A percentile compares a stretch with the other conserved stretches of the same genome.
Conservation (phyloP, 2,329 filamentous ascomycete species). For the Coleophoma eucalyptorum region DNA sequence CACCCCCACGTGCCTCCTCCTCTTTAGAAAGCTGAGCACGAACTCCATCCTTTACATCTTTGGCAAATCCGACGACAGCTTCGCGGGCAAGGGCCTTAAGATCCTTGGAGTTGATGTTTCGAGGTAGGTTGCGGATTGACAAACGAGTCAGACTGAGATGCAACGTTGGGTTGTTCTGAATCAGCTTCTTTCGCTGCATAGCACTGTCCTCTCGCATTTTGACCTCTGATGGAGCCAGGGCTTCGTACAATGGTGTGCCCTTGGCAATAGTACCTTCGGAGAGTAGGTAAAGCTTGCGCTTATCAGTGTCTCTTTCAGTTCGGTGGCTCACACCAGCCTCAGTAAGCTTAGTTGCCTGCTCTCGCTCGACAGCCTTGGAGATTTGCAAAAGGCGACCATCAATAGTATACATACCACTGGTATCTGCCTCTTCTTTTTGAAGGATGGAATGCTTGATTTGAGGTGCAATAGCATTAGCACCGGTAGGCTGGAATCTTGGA, state of each 20-base stretch:
- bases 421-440: constrained; percentile 80
- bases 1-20: constrained; percentile 75
- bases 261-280: constrained; percentile 78
- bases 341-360: constrained; percentile 72
- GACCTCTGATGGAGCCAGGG: constrained; percentile 74
- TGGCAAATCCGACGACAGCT: constrained; percentile 92
- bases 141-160: constrained; percentile 88
- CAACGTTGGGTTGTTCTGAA: constrained; percentile 85
- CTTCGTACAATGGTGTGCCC: constrained; percentile 73
- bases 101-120: constrained; percentile 77
- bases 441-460: constrained; percentile 74
- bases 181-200: constrained; percentile 83
- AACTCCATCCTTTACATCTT: constrained; percentile 75
- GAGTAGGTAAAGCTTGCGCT: constrained; percentile 83
- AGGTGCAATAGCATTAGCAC: constrained; percentile 29
- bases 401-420: constrained; percentile 81
- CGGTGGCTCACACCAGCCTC: constrained; percentile 61
- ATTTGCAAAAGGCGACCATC: constrained; percentile 86
- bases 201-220: constrained; percentile 85
- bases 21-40: constrained; percentile 84
- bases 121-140: constrained; percentile 86
- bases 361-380: constrained; percentile 78
- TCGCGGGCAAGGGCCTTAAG: constrained; percentile 87
- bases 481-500: constrained; percentile 51
- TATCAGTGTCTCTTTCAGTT: constrained; percentile 75